These are phyloP conservation scores for Daucus carota DNA, from an alignment of 129 eudicot genomes.

Conservation along the genomic window DH1_v3.0 NC_030388.2:2462501-2463000, in stretches of 20 bases:
- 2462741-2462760: not conserved
- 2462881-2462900: not conserved
- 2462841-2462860: not conserved
- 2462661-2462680: not conserved
- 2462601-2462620: not conserved
- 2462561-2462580: too few species aligned
- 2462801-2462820: not conserved
- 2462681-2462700: not conserved
- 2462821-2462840: not conserved
- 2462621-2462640: not conserved
- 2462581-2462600: not conserved
- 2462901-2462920: not conserved
- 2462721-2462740: not conserved
- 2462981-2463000: not conserved
- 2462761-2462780: not conserved
- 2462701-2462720: not conserved
- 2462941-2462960: not conserved
- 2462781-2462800: not conserved
- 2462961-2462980: not conserved
- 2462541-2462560: not conserved
- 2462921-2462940: not conserved
- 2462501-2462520: too few species aligned
- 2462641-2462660: not conserved
- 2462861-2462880: not conserved
- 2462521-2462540: too few species aligned